Percentiles rank a stretch among this genome's conserved stretches.
Conservation (phyloP, 768 basidiomycete genomes). For the Tricholoma sp. region DNA sequence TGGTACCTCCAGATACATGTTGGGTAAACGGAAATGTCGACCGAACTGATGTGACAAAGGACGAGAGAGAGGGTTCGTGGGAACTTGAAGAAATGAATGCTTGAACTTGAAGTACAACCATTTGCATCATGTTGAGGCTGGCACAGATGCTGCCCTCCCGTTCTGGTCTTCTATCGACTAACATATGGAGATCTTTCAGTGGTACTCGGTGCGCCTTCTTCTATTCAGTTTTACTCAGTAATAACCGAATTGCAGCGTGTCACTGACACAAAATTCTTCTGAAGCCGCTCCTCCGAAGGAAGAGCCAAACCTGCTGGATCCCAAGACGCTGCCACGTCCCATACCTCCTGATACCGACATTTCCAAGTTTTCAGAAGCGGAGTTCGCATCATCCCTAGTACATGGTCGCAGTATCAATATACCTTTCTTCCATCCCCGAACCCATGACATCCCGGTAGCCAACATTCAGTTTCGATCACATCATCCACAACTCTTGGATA, state of each 20-base stretch:
- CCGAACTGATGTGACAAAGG: too few relatives aligned
- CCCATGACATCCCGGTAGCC: conserved; percentile 74
- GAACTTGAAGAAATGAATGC: too few relatives aligned
- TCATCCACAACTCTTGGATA: conserved; percentile 57
- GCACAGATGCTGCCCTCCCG: not conserved
- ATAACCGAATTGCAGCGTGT: not conserved
- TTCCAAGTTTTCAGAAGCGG: conserved; percentile 28
- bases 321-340: conserved; percentile 10
- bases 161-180: not conserved
- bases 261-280: not conserved
- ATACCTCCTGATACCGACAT: conserved; percentile 7
- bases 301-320: conserved; percentile 4
- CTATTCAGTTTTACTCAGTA: too few relatives aligned
- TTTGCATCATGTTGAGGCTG: not conserved
- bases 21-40: too few relatives aligned
- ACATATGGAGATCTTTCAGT: not conserved
- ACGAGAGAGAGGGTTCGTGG: too few relatives aligned
- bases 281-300: not conserved
- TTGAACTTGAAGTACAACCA: too few relatives aligned
- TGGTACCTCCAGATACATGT: too few relatives aligned
- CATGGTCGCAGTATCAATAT: conserved; percentile 56
- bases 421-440: conserved; percentile 52
- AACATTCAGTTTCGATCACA: conserved; percentile 81
- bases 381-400: conserved; percentile 52
- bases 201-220: not conserved